Evolutionary conservation across 495 filamentous ascomycete genomes (phyloP).

Genomic region (Tetracladium marchalianum): DNA sequence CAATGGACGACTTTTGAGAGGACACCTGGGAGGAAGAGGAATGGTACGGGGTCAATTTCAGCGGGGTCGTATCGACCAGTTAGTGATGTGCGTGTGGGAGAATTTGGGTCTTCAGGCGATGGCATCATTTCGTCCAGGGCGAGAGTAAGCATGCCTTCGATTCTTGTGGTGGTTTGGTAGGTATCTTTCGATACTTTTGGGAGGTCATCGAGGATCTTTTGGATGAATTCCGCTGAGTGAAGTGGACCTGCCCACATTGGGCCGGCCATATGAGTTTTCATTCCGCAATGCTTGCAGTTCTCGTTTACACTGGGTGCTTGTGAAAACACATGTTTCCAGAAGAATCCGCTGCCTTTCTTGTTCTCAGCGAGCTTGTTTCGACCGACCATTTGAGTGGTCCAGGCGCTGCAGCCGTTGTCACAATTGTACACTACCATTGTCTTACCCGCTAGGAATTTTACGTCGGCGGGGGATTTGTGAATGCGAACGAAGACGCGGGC

Average conservation of each 20-base stretch:
- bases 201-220: constrained; percentile 59
- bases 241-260: constrained; percentile 93
- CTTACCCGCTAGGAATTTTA: constrained; percentile 81
- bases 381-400: constrained; percentile 67
- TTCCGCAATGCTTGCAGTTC: constrained; percentile 72
- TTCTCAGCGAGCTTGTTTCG: constrained; percentile 50
- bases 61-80: constrained; percentile 38
- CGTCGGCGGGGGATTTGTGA: constrained; percentile 62
- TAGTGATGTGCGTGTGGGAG: constrained; percentile 12
- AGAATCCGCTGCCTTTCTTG: constrained; percentile 55
- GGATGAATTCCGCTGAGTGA: constrained; percentile 73
- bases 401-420: constrained; percentile 80
- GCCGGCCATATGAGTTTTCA: constrained; percentile 76
- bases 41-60: constrained; percentile 59
- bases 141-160: constrained; percentile 85
- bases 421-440: constrained; percentile 92
- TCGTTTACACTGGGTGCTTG: constrained; percentile 52
- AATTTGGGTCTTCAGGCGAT: constrained; percentile 21
- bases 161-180: constrained; percentile 69
- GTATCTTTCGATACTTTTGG: constrained; percentile 46
- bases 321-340: constrained; percentile 65
- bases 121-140: constrained; percentile 65
- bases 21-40: constrained; percentile 69
- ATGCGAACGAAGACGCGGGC: constrained; percentile 83
- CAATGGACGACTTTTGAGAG: constrained; percentile 70